A percentile compares a stretch with the other conserved stretches of the same genome.
These are phyloP conservation scores for Boletus pseudo-olivaceus DNA, from an alignment of 768 basidiomycete species.

Conservation along the genomic window DNA sequence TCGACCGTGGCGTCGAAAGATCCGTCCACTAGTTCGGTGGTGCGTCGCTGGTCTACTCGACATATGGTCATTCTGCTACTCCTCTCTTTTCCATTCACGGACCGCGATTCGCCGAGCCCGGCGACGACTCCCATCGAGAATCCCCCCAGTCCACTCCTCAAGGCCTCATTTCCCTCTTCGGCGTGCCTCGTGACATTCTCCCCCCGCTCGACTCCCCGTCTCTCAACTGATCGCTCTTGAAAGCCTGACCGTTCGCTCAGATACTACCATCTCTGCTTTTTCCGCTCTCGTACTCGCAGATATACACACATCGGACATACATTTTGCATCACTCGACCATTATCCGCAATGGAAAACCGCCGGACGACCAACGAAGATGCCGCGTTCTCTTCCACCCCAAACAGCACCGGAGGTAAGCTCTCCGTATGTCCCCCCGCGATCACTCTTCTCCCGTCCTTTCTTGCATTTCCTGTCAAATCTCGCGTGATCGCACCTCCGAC, in stretches of 20 bases:
- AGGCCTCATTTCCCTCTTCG: slow-evolving; percentile 2
- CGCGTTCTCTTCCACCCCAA: slow-evolving; percentile 4
- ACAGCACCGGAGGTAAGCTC: slow-evolving; percentile 27
- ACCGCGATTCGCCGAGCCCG: slow-evolving; percentile 8
- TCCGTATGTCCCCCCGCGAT: slow-evolving; percentile 11
- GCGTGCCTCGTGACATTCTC: background rate
- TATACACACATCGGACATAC: slow-evolving; percentile 2
- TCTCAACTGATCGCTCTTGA: background rate
- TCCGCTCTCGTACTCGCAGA: background rate
- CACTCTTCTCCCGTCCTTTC: slow-evolving; percentile 7
- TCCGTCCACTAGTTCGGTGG: background rate
- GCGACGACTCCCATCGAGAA: slow-evolving; percentile 9
- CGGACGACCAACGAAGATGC: slow-evolving; percentile 19
- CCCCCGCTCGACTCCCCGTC: background rate
- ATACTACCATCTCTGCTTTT: background rate
- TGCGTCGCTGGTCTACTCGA: background rate
- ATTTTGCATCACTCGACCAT: background rate
- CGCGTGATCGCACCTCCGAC: slow-evolving; percentile 8
- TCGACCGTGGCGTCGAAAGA: background rate
- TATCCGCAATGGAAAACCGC: slow-evolving; percentile 24
- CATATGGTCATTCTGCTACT: background rate
- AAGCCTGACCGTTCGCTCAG: no score
- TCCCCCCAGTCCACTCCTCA: background rate
- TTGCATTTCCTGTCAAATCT: slow-evolving; percentile 15
- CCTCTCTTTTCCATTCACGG: slow-evolving; percentile 3